Conservation (phyloP, 176 grass and related monocot species). For the Cymbopogon citratus region DNA sequence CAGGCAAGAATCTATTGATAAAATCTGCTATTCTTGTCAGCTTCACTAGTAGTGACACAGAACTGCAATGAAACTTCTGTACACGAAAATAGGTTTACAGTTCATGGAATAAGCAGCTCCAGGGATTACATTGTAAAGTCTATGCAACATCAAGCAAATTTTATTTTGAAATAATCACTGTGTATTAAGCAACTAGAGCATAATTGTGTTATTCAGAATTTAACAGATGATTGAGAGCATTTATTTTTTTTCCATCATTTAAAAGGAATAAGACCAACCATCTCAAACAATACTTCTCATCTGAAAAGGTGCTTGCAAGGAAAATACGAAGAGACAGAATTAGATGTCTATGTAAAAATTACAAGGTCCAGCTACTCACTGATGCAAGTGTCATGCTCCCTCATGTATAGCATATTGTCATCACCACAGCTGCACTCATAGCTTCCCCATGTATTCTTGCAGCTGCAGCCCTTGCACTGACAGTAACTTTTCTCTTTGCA, state of each 20-base stretch:
- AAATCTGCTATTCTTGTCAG: background rate
- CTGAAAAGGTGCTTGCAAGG: background rate
- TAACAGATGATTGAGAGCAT: background rate
- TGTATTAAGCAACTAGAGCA: constrained; percentile 2
- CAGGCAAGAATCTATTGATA: background rate
- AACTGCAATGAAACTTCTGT: background rate
- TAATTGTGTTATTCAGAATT: background rate
- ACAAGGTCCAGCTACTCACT: constrained; percentile 52
- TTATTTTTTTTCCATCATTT: background rate
- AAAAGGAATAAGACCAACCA: background rate
- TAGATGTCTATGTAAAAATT: constrained; percentile 5
- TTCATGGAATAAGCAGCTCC: background rate
- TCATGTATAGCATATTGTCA: constrained; percentile 70
- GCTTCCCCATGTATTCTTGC: constrained; percentile 85
- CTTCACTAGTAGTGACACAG: background rate
- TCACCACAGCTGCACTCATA: constrained; percentile 81
- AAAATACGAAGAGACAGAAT: background rate
- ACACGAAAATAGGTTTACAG: background rate
- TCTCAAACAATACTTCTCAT: constrained; percentile 15
- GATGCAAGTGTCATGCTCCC: constrained; percentile 87
- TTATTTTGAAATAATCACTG: constrained; percentile 8
- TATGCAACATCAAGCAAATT: constrained; percentile 1
- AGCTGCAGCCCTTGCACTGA: constrained; percentile 77
- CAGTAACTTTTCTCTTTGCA: constrained; percentile 61
- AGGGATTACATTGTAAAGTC: background rate